phyloP scores from a whole-genome alignment of 2,329 filamentous ascomycete species.

The Fusarium sp. region DNA sequence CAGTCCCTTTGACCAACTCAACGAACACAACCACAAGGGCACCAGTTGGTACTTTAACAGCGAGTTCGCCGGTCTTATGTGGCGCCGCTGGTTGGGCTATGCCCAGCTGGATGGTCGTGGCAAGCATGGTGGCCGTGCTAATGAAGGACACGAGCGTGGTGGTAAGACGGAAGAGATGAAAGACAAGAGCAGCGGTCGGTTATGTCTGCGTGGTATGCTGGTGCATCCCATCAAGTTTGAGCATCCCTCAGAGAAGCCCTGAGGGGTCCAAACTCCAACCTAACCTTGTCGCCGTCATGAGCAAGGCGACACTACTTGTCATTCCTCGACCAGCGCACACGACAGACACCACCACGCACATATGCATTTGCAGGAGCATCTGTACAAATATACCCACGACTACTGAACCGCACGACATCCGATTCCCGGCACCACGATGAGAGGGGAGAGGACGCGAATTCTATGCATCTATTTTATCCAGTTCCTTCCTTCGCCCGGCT shows the following conservation, averaged over 20 bases:
- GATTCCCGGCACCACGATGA: constrained; percentile 38
- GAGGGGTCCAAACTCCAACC: constrained; percentile 13
- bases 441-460: constrained; percentile 39
- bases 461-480: constrained; percentile 40
- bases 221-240: constrained; percentile 83
- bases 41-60: constrained; percentile 88
- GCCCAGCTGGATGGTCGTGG: constrained; percentile 64
- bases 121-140: constrained; percentile 60
- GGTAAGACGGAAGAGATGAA: constrained; percentile 63
- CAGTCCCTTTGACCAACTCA: constrained; percentile 73
- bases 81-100: constrained; percentile 79
- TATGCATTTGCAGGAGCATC: constrained; percentile 47
- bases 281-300: constrained; percentile 43
- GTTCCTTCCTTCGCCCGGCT: constrained; percentile 37
- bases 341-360: constrained; percentile 46
- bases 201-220: constrained; percentile 84
- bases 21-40: constrained; percentile 86
- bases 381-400: constrained; percentile 49
- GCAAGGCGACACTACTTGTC: constrained; percentile 42
- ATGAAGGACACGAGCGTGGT: constrained; percentile 59
- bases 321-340: constrained; percentile 40
- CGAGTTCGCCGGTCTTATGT: constrained; percentile 80
- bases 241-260: constrained; percentile 57
- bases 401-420: constrained; percentile 41
- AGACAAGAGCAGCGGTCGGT: constrained; percentile 65